phyloP scores from a whole-genome alignment of 768 basidiomycete species.

The Terana coerulea region DNA sequence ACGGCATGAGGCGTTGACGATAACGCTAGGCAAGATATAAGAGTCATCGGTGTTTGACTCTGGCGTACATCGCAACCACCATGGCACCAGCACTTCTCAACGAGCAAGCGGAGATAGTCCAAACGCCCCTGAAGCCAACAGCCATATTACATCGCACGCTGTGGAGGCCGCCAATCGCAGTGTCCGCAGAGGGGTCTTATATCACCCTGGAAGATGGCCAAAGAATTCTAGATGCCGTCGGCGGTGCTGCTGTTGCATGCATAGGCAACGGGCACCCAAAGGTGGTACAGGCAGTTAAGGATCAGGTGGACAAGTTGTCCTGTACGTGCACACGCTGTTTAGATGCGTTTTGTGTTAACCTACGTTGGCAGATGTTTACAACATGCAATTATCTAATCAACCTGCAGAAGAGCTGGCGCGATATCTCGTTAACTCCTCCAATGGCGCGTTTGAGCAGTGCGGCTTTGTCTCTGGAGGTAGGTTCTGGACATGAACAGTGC shows the following conservation, averaged over 20 bases:
- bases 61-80: no score
- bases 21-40: slow-evolving; percentile 4
- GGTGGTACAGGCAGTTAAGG: slow-evolving; percentile 70
- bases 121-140: slow-evolving; percentile 16
- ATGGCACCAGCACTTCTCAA: slow-evolving; percentile 15
- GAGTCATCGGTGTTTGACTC: not conserved
- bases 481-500: slow-evolving; percentile 13
- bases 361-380: slow-evolving; percentile 66
- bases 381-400: slow-evolving; percentile 76
- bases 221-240: slow-evolving; percentile 72
- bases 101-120: not conserved
- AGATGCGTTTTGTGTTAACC: not conserved
- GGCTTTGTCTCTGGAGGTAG: slow-evolving; percentile 76
- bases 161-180: slow-evolving; percentile 69
- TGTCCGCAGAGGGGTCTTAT: slow-evolving; percentile 64
- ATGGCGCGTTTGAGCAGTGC: slow-evolving; percentile 69
- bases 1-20: slow-evolving; percentile 1
- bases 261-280: slow-evolving; percentile 72
- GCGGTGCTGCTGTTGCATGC: slow-evolving; percentile 82
- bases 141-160: slow-evolving; percentile 49
- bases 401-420: slow-evolving; percentile 81
- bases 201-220: slow-evolving; percentile 67
- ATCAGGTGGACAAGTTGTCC: slow-evolving; percentile 73
- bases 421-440: slow-evolving; percentile 55
- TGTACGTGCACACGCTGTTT: slow-evolving; percentile 44